These are phyloP conservation scores for Tetrapisispora taiwanensis DNA, from an alignment of 805 yeast genomes.

Conservation along the genomic window DNA sequence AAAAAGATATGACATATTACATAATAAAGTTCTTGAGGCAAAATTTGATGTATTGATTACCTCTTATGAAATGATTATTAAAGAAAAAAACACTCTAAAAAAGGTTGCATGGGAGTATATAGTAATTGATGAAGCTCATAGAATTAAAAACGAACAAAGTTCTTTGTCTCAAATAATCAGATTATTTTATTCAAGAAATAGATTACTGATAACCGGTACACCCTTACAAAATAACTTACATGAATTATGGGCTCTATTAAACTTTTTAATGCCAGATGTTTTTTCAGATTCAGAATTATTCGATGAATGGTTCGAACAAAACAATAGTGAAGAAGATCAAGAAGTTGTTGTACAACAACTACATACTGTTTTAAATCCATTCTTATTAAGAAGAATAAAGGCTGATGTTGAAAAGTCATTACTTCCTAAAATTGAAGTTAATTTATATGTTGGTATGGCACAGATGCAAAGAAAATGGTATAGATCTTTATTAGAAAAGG, in stretches of 20 bases:
- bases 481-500: conserved; percentile 77
- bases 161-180: conserved; percentile 88
- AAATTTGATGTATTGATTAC: conserved; percentile 86
- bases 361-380: conserved; percentile 82
- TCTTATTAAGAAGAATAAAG: conserved; percentile 78
- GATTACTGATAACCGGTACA: conserved; percentile 88
- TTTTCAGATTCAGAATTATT: conserved; percentile 85
- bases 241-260: conserved; percentile 91
- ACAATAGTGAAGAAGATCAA: conserved; percentile 45
- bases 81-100: conserved; percentile 73
- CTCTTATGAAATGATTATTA: conserved; percentile 85
- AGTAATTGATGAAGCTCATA: conserved; percentile 91
- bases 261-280: conserved; percentile 86
- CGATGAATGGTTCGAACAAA: conserved; percentile 73
- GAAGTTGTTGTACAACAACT: conserved; percentile 80
- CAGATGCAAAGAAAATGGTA: conserved; percentile 94
- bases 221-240: conserved; percentile 92
- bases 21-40: conserved; percentile 50
- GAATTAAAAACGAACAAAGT: conserved; percentile 91
- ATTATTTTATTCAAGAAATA: conserved; percentile 71
- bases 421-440: conserved; percentile 82
- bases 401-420: conserved; percentile 87
- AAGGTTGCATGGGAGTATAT: conserved; percentile 90
- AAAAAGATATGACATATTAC: conserved; percentile 52
- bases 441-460: conserved; percentile 87